These are phyloP conservation scores for Oryza australiensis DNA, from an alignment of 176 grass and related monocot species.

Conservation along the genomic window DNA sequence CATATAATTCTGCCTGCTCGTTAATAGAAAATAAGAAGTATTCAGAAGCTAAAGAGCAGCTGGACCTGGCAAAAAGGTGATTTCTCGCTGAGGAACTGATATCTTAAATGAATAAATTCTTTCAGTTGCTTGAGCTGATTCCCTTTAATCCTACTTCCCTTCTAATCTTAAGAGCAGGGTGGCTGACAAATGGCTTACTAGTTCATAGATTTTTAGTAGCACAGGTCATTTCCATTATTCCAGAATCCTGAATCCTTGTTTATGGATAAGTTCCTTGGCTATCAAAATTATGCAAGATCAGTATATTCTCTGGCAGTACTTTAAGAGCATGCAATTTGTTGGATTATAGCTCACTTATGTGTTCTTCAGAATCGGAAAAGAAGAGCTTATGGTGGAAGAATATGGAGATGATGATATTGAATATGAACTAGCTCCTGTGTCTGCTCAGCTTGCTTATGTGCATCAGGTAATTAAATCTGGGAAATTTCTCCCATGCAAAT, in stretches of 20 bases:
- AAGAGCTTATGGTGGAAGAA: conserved; percentile 84
- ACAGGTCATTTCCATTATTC: background rate
- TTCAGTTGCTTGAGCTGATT: conserved; percentile 8
- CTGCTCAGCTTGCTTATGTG: conserved; percentile 83
- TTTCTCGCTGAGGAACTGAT: conserved; percentile 1
- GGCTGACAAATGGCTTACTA: background rate
- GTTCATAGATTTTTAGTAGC: background rate
- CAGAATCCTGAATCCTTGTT: conserved; percentile 11
- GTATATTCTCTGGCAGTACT: background rate
- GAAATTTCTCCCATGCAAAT: background rate
- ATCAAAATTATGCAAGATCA: conserved; percentile 9
- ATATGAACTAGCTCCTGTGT: conserved; percentile 76
- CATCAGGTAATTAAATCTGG: conserved; percentile 59
- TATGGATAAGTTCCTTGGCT: background rate
- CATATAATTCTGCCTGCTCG: conserved; percentile 90
- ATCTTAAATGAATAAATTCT: background rate
- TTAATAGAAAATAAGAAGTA: conserved; percentile 93
- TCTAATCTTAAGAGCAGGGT: background rate
- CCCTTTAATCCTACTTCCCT: background rate
- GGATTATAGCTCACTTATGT: conserved; percentile 14
- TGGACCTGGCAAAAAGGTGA: conserved; percentile 89
- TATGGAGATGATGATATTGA: conserved; percentile 71
- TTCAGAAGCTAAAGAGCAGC: conserved; percentile 70
- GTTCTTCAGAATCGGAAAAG: conserved; percentile 73
- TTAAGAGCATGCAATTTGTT: background rate